Conservation (phyloP, 768 basidiomycete genomes). For the Lactifluus volemus region DNA sequence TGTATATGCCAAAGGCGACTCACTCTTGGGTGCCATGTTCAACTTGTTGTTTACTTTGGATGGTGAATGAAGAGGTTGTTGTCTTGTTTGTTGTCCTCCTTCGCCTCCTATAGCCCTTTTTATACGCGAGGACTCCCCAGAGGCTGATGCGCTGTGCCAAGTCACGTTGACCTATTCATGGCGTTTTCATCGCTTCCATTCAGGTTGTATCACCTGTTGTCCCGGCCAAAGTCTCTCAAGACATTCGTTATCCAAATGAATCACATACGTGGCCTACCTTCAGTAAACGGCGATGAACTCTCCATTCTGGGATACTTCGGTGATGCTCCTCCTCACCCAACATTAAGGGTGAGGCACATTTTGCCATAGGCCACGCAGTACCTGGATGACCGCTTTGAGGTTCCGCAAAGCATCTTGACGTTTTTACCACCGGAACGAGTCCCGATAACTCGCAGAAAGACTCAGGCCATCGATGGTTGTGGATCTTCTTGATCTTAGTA, state of each 20-base stretch:
- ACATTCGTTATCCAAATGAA: not conserved
- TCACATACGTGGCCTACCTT: slow-evolving; percentile 7
- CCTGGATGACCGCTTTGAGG: not conserved
- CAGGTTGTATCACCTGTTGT: not conserved
- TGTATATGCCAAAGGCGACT: not conserved
- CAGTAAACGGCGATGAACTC: not conserved
- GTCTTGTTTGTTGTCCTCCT: not conserved
- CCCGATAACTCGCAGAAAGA: not conserved
- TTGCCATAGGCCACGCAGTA: slow-evolving; percentile 3
- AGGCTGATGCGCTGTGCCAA: not conserved
- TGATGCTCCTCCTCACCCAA: not conserved
- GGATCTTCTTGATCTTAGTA: not conserved
- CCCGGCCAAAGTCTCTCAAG: slow-evolving; percentile 12
- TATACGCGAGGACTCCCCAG: not conserved
- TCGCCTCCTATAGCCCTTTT: not conserved
- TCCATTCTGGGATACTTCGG: slow-evolving; percentile 12
- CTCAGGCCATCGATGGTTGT: not conserved
- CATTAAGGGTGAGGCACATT: not conserved
- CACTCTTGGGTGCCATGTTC: slow-evolving; percentile 11
- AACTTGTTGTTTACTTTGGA: slow-evolving; percentile 1
- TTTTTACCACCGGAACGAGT: not conserved
- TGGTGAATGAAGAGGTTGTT: not conserved
- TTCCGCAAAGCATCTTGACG: not conserved
- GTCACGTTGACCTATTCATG: not conserved
- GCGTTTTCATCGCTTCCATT: not conserved